phyloP scores from a whole-genome alignment of 2,329 filamentous ascomycete genomes.

The Fusarium domesticum region DNA sequence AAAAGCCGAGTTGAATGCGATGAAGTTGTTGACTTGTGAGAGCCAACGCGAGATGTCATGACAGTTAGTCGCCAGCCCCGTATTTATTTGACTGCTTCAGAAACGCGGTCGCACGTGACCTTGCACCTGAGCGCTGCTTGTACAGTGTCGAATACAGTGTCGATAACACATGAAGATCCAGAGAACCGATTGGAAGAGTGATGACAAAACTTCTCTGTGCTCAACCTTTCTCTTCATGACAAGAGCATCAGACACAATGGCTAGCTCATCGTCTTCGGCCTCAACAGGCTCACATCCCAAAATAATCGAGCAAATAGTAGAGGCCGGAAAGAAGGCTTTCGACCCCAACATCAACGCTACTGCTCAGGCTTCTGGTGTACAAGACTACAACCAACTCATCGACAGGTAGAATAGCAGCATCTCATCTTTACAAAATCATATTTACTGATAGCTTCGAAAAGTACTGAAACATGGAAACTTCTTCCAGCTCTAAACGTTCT shows the following conservation, averaged over 20 bases:
- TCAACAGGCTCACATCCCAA: slow-evolving; percentile 25
- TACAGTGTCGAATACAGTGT: slow-evolving; percentile 19
- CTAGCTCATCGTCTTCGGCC: slow-evolving; percentile 21
- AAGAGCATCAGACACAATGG: slow-evolving; percentile 22
- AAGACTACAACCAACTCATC: slow-evolving; percentile 47
- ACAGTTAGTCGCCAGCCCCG: slow-evolving; percentile 9
- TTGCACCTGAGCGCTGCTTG: neutral
- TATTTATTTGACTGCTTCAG: slow-evolving; percentile 3
- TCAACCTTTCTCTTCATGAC: slow-evolving; percentile 3
- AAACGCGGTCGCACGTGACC: slow-evolving; percentile 30
- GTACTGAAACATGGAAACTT: slow-evolving; percentile 47
- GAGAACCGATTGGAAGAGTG: slow-evolving; percentile 8
- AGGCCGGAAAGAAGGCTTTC: slow-evolving; percentile 48
- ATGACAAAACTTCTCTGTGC: slow-evolving; percentile 17
- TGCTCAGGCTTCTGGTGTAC: slow-evolving; percentile 34
- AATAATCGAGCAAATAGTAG: slow-evolving; percentile 35
- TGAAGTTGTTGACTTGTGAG: slow-evolving; percentile 17
- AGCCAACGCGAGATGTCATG: slow-evolving; percentile 3
- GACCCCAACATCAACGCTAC: slow-evolving; percentile 39
- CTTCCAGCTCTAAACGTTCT: slow-evolving; percentile 61
- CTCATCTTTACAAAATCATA: neutral
- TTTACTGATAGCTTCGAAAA: slow-evolving; percentile 19
- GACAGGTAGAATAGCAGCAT: slow-evolving; percentile 41
- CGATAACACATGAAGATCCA: slow-evolving; percentile 23
- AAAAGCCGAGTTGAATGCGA: slow-evolving; percentile 10